Evolutionary conservation across 352 stramenopile species (phyloP), one percentile per base, ranked within the genome.

Genomic region (Phytophthora kernoviae): DNA sequence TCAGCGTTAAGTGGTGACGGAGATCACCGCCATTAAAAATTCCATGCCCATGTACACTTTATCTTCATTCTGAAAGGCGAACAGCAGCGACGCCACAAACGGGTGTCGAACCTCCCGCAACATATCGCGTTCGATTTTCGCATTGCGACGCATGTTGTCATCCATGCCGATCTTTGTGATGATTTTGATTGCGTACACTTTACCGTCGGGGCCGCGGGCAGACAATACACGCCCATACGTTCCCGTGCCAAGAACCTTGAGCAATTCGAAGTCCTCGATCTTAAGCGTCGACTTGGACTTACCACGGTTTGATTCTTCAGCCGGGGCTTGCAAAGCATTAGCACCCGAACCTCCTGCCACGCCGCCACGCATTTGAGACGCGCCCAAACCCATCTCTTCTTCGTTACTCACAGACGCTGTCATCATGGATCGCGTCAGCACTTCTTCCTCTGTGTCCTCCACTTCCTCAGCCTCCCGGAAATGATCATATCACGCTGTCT

Each of bases 11-110:
- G 57, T 96, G 85, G 36, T 94, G 84, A 1, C 84, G 82, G 58
- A 99, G 68, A 65, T 99, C 97, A 14, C 97, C 97, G 32, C 97
- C 97, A 42, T 97, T 96, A 81, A 98, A 67, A 99, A 99, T 75
- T 99, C 96, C 74, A 99, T 96, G 17, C 98, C 97, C 58, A 99
- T 90, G 79, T 99, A 99, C 41, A 99, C 80, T 67, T 99, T 99
- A 74, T 98, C 96, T 71, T 97, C 79, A 55, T 97, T 98, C 81
- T 99, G 96, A 73, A 99, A 99, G 1, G 96, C 96, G 75, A 98
- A 99, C 42, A 98, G 81, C 30, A 99, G 69, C 65, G 96, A 98
- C 44, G 97, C 96, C 27, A 99, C 96, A 60, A 99, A 99, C 30
- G 96, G 96, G 68, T 99, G 96, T 42, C 94, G 87, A 18, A 99